phyloP scores from a whole-genome alignment of 2,329 filamentous ascomycete genomes.

The Chaetomium strumarium region DNA sequence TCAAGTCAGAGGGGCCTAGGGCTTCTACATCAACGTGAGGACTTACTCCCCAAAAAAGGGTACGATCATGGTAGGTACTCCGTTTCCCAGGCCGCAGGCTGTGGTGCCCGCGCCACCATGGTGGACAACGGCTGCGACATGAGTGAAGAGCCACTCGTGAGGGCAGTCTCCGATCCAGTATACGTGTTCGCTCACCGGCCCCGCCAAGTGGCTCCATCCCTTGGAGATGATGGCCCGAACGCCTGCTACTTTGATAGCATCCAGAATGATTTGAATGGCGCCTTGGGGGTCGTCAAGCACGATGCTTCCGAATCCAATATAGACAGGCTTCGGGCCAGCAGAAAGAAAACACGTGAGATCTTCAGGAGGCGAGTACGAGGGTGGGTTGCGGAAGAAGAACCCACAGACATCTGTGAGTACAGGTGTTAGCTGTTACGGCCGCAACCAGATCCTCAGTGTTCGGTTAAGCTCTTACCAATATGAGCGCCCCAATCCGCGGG shows the following conservation, averaged over 20 bases:
- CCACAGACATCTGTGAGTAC: constrained; percentile 52
- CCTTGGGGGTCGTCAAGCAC: constrained; percentile 70
- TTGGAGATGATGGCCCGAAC: constrained; percentile 75
- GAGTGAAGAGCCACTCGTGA: too few species aligned
- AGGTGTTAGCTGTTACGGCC: neutral
- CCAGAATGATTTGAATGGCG: constrained; percentile 66
- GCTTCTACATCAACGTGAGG: too few species aligned
- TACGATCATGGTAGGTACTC: too few species aligned
- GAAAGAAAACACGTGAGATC: constrained; percentile 62
- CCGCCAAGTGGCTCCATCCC: constrained; percentile 82
- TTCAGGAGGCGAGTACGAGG: constrained; percentile 58
- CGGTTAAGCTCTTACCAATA: constrained; percentile 9
- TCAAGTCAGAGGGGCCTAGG: too few species aligned
- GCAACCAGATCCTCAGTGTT: too few species aligned
- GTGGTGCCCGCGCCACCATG: too few species aligned
- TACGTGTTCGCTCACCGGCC: too few species aligned
- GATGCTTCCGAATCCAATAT: constrained; percentile 78
- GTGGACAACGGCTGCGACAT: too few species aligned
- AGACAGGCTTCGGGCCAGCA: constrained; percentile 64
- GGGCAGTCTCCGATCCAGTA: too few species aligned
- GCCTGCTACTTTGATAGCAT: constrained; percentile 59
- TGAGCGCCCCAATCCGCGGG: constrained; percentile 60
- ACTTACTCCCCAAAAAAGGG: too few species aligned
- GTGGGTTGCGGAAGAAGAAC: constrained; percentile 67
- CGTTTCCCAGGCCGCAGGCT: too few species aligned